Percentiles rank a stretch among this genome's conserved stretches.
Conservation (phyloP, 352 stramenopile species). For the Phytophthora kernoviae region DNA sequence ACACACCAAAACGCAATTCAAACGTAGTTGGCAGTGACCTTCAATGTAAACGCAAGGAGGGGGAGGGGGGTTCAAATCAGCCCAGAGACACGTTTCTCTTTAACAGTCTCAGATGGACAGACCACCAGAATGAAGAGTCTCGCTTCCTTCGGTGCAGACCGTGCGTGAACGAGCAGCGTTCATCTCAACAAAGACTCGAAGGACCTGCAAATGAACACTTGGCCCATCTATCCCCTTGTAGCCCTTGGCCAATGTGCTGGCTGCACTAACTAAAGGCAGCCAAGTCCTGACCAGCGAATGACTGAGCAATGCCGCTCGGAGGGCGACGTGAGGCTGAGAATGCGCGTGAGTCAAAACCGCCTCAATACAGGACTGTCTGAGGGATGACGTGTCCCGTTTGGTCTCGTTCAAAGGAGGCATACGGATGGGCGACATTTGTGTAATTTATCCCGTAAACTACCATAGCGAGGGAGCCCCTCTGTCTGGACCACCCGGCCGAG, state of each 20-base stretch:
- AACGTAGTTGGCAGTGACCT: background rate
- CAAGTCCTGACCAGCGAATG: too few species aligned
- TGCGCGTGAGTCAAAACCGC: constrained; percentile 2
- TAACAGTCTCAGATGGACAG: constrained; percentile 7
- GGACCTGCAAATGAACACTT: background rate
- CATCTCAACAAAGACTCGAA: background rate
- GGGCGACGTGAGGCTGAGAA: constrained; percentile 35
- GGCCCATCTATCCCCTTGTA: constrained; percentile 2
- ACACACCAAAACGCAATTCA: constrained; percentile 1
- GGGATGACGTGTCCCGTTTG: constrained; percentile 13
- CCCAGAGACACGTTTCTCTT: background rate
- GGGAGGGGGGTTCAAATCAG: background rate
- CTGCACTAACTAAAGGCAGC: too few species aligned
- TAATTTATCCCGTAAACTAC: constrained; percentile 41
- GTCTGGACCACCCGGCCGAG: constrained; percentile 24
- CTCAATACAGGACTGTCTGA: constrained; percentile 1
- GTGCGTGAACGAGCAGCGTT: constrained; percentile 13
- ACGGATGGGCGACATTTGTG: constrained; percentile 31
- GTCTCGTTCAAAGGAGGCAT: too few species aligned
- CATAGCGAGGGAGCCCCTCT: background rate
- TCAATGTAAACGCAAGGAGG: constrained; percentile 5
- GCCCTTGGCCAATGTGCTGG: constrained; percentile 1
- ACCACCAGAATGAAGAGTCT: constrained; percentile 38
- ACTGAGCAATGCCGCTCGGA: background rate
- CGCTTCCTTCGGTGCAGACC: background rate